These are phyloP conservation scores for Fraxinus nigra DNA, from an alignment of 305 asterid genomes.

Conservation along the genomic window DNA sequence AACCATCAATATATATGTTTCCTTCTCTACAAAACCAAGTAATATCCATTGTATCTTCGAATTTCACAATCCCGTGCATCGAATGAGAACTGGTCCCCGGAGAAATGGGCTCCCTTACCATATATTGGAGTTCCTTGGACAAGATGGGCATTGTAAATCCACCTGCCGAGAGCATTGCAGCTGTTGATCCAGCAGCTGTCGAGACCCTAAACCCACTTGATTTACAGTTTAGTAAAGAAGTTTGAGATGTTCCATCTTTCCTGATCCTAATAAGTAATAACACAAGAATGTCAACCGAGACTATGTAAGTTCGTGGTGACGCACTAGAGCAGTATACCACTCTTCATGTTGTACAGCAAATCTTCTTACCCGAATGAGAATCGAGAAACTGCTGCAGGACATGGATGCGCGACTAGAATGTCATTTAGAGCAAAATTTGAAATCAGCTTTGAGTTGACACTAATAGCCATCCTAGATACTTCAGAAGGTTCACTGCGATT, in stretches of 20 bases:
- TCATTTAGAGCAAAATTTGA: conserved; percentile 43
- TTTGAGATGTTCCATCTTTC: conserved; percentile 33
- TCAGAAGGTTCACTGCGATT: conserved; percentile 51
- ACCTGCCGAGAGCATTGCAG: conserved; percentile 90
- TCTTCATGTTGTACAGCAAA: background rate
- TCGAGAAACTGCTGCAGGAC: conserved; percentile 81
- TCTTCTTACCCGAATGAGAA: conserved; percentile 61
- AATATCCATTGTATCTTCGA: conserved; percentile 57
- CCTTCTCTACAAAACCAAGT: conserved; percentile 77
- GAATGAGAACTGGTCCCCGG: conserved; percentile 33
- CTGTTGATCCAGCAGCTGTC: conserved; percentile 95
- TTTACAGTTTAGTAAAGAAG: conserved; percentile 62
- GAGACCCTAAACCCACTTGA: conserved; percentile 94
- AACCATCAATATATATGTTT: conserved; percentile 68
- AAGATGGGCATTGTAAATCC: conserved; percentile 70
- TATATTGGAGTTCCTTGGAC: conserved; percentile 77
- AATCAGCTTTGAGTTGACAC: conserved; percentile 52
- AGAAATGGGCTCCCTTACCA: conserved; percentile 87
- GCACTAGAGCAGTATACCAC: background rate
- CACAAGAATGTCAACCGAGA: background rate
- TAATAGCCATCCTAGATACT: conserved; percentile 62
- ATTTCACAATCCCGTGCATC: conserved; percentile 56
- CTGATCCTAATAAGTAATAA: conserved; percentile 33
- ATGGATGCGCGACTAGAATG: conserved; percentile 65
- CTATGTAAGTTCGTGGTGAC: background rate